A percentile compares a stretch with the other conserved stretches of the same genome.
Conservation (phyloP, 441 rosid species). For the Croton laevigatus region DNA sequence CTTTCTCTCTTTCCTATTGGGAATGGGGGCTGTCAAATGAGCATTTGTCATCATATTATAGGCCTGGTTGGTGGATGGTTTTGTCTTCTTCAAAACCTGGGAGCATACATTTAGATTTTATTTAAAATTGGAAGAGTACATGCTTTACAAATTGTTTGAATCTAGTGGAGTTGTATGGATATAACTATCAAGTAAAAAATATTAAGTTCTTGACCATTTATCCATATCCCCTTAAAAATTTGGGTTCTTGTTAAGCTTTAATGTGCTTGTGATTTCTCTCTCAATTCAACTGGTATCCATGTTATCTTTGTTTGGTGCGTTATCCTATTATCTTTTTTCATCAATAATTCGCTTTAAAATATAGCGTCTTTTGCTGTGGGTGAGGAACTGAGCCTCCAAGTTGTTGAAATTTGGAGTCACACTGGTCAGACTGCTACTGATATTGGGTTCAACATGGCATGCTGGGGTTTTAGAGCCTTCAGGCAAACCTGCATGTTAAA, state of each 20-base stretch:
- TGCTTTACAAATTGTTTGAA: neutral
- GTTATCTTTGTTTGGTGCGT: neutral
- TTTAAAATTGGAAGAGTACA: neutral
- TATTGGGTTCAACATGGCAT: neutral
- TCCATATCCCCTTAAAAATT: too few species aligned
- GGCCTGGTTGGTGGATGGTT: neutral
- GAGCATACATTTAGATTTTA: neutral
- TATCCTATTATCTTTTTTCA: neutral
- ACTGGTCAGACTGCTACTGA: neutral
- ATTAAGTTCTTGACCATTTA: neutral
- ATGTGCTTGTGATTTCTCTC: neutral
- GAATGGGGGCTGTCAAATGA: neutral
- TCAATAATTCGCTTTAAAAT: neutral
- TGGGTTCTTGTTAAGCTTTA: constrained; percentile 5
- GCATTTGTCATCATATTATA: neutral
- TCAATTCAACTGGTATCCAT: neutral
- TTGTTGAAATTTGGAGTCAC: neutral
- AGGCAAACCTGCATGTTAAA: neutral
- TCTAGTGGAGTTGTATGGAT: neutral
- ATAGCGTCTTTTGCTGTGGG: neutral
- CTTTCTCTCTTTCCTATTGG: neutral
- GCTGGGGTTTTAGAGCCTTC: neutral
- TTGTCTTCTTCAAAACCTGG: neutral
- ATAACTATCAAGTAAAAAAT: neutral
- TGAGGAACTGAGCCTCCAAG: neutral